Evolutionary conservation across 2,329 filamentous ascomycete genomes (phyloP).

Genomic region (Didymella arachidicola): DNA sequence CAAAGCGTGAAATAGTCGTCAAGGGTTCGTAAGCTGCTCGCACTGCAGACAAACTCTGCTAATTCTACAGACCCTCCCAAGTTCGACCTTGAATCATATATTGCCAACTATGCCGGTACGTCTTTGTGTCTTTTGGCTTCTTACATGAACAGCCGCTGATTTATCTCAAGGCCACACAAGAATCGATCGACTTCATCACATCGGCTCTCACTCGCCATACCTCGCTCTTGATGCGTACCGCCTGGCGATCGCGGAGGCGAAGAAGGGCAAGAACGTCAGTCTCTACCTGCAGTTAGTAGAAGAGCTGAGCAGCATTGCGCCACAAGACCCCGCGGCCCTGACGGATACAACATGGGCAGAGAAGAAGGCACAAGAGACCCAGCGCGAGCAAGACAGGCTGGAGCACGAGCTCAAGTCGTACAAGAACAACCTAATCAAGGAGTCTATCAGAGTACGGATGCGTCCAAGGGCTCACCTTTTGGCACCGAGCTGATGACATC

Average conservation of each 20-base stretch:
- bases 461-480: not conserved
- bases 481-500: not conserved
- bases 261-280: constrained; percentile 74
- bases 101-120: constrained; percentile 85
- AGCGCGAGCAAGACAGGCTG: constrained; percentile 74
- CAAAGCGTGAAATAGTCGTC: constrained; percentile 41
- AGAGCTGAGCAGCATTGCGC: constrained; percentile 68
- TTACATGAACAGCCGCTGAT: not conserved
- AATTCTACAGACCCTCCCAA: constrained; percentile 73
- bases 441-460: constrained; percentile 82
- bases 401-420: constrained; percentile 89
- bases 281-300: constrained; percentile 75
- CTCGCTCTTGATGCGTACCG: constrained; percentile 83
- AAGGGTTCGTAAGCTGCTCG: constrained; percentile 34
- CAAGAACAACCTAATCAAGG: constrained; percentile 96
- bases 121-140: not conserved
- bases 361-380: constrained; percentile 70
- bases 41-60: constrained; percentile 18
- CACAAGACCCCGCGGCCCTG: constrained; percentile 71
- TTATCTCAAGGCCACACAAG: constrained; percentile 72
- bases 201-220: constrained; percentile 78
- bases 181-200: constrained; percentile 80
- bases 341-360: constrained; percentile 80
- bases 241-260: constrained; percentile 77
- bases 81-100: constrained; percentile 89